These are phyloP conservation scores for Polyporus arcularius DNA, from an alignment of 768 basidiomycete genomes.

Conservation along the genomic window DNA sequence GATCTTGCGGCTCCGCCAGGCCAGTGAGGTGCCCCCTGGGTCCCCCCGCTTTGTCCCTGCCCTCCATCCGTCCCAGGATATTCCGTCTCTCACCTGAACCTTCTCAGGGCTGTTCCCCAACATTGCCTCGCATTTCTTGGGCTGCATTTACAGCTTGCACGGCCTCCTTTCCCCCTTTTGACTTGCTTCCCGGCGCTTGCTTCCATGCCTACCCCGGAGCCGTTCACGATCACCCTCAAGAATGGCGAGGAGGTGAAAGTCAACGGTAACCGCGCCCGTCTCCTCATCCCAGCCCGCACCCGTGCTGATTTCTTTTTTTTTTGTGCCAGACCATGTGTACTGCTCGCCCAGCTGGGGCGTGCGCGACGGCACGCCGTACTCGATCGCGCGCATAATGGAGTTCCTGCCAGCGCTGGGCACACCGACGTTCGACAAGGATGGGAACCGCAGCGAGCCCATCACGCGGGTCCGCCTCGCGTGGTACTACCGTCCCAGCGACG, in stretches of 20 bases:
- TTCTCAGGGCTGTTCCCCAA: background rate
- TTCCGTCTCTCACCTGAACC: background rate
- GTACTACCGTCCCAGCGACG: constrained; percentile 97
- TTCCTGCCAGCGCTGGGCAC: constrained; percentile 81
- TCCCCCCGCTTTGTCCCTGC: no score
- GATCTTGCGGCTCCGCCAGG: no score
- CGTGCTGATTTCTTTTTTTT: constrained; percentile 34
- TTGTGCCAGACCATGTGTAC: constrained; percentile 85
- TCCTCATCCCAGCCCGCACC: constrained; percentile 27
- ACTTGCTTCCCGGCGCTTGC: no score
- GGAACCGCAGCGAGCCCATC: constrained; percentile 66
- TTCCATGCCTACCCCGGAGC: constrained; percentile 28
- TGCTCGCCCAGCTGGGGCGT: constrained; percentile 92
- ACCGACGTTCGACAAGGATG: constrained; percentile 51
- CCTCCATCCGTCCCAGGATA: background rate
- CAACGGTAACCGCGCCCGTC: constrained; percentile 61
- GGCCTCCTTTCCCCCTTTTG: no score
- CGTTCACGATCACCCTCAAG: constrained; percentile 63
- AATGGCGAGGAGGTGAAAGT: constrained; percentile 83
- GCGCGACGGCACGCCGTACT: constrained; percentile 94
- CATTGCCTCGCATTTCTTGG: background rate
- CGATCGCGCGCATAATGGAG: constrained; percentile 95
- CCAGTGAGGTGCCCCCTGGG: no score
- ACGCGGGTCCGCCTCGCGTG: constrained; percentile 90
- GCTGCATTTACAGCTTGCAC: no score